Conservation (phyloP, 495 filamentous ascomycete genomes). For the Podospora comata region DNA sequence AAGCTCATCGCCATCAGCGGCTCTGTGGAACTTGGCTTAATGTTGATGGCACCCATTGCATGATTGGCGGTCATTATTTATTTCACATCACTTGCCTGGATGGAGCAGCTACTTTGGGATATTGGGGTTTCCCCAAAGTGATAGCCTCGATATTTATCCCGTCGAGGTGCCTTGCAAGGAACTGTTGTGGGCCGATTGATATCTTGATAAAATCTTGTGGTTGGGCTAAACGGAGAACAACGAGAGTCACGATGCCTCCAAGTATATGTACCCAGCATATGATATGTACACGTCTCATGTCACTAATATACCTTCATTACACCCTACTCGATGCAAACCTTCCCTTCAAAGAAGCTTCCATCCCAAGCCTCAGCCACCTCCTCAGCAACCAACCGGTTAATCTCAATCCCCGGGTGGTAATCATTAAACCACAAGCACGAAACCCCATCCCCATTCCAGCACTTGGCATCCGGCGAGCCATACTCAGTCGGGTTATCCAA, state of each 20-base stretch:
- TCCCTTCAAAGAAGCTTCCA: constrained; percentile 28
- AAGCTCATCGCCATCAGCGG: neutral
- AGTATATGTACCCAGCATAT: too few species aligned
- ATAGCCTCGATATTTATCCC: neutral
- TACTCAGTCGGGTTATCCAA: constrained; percentile 43
- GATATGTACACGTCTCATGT: too few species aligned
- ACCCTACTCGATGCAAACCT: neutral
- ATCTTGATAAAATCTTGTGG: neutral
- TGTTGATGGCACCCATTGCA: too few species aligned
- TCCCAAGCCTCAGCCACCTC: constrained; percentile 43
- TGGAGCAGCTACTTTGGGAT: neutral
- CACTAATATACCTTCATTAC: too few species aligned
- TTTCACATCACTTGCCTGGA: neutral
- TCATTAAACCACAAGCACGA: constrained; percentile 47
- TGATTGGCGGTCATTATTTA: too few species aligned
- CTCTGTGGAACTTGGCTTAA: too few species aligned
- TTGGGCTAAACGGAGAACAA: neutral
- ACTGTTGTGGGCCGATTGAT: neutral
- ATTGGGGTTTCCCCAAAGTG: neutral
- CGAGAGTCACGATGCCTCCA: too few species aligned
- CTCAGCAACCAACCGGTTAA: constrained; percentile 36
- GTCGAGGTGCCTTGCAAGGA: neutral
- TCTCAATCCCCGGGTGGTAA: constrained; percentile 44
- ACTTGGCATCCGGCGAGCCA: constrained; percentile 42
- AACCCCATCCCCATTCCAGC: constrained; percentile 43